Evolutionary conservation across 441 rosid genomes (phyloP).

Genomic region (Euphorbia celastroides): DNA sequence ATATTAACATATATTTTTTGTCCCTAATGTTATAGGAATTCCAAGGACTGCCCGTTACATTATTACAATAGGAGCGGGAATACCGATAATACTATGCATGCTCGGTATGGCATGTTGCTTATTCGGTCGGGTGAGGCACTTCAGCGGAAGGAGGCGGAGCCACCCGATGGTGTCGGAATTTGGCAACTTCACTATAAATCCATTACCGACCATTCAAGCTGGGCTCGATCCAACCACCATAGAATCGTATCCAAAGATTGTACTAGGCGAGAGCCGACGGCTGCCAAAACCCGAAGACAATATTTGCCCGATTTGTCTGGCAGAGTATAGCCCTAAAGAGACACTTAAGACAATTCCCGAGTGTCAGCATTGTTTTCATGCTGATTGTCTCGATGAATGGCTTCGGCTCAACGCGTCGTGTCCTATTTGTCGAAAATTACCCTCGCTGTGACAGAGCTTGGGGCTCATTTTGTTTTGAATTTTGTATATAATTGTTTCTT

Average conservation of each 20-base stretch:
- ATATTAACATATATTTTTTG: neutral
- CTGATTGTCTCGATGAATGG: constrained; percentile 69
- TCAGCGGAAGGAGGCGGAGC: constrained; percentile 21
- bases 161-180: constrained; percentile 19
- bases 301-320: constrained; percentile 56
- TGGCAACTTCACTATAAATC: constrained; percentile 14
- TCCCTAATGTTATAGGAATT: constrained; percentile 26
- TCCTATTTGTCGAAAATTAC: constrained; percentile 60
- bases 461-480: neutral
- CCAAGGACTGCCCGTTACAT: constrained; percentile 41
- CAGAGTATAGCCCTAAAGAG: constrained; percentile 55
- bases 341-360: constrained; percentile 52
- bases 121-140: constrained; percentile 30
- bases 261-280: constrained; percentile 59
- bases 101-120: constrained; percentile 35
- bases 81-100: constrained; percentile 38
- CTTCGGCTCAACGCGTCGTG: constrained; percentile 50
- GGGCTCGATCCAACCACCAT: constrained; percentile 50
- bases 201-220: constrained; percentile 8
- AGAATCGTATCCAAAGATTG: constrained; percentile 57
- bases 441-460: constrained; percentile 12
- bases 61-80: constrained; percentile 44
- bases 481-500: neutral
- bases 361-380: constrained; percentile 70
- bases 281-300: constrained; percentile 53